phyloP scores from a whole-genome alignment of 75 land plant genomes.

The Picea sitchensis region DNA sequence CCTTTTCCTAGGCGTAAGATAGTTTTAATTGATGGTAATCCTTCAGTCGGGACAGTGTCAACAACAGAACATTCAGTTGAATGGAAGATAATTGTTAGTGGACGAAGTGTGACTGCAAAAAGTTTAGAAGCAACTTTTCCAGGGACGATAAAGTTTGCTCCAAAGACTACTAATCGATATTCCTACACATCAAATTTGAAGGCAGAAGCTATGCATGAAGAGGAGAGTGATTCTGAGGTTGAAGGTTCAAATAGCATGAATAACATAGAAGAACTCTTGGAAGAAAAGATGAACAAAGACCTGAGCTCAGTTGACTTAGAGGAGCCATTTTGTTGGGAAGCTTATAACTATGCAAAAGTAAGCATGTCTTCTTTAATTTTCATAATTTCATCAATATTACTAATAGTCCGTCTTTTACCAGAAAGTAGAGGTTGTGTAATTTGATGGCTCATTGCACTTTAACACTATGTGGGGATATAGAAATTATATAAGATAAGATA shows the following conservation, averaged over 20 bases:
- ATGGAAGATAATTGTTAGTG: slow-evolving; percentile 86
- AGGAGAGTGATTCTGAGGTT: slow-evolving; percentile 74
- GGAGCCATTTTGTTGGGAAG: slow-evolving; percentile 98
- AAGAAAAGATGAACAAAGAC: slow-evolving; percentile 72
- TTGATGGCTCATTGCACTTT: too few species aligned
- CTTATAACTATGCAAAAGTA: slow-evolving; percentile 95
- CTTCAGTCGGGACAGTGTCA: slow-evolving; percentile 82
- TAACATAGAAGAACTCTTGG: slow-evolving; percentile 59
- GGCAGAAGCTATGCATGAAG: slow-evolving; percentile 27
- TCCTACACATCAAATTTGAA: slow-evolving; percentile 18
- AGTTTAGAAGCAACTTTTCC: slow-evolving; percentile 88
- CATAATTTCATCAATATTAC: too few species aligned
- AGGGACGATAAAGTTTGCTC: slow-evolving; percentile 89
- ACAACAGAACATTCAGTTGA: slow-evolving; percentile 84
- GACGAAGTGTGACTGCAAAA: slow-evolving; percentile 62
- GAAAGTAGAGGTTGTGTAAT: too few species aligned
- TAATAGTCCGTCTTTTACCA: too few species aligned
- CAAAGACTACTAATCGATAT: slow-evolving; percentile 28
- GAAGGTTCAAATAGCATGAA: slow-evolving; percentile 49
- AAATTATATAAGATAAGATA: too few species aligned
- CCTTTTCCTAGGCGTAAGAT: slow-evolving; percentile 86
- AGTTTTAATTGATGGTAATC: slow-evolving; percentile 76
- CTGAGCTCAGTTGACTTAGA: slow-evolving; percentile 75
- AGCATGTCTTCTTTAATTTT: not conserved
- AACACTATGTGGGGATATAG: too few species aligned